Evolutionary conservation across 2,329 filamentous ascomycete genomes (phyloP).

Genomic region (Monosporascus sp.): DNA sequence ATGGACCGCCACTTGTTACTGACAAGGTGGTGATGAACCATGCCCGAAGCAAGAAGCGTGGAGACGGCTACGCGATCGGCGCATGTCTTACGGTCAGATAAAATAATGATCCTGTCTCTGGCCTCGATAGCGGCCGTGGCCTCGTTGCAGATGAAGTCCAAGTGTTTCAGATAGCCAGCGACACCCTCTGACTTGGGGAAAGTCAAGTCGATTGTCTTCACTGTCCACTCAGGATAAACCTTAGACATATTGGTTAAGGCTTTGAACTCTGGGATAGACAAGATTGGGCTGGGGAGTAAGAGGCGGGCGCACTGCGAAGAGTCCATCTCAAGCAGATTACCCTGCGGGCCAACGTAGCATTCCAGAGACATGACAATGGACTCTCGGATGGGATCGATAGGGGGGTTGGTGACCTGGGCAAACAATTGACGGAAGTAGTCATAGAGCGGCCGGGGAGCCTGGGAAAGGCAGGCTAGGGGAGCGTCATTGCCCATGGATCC

Average conservation of each 20-base stretch:
- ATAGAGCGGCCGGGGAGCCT: conserved; percentile 80
- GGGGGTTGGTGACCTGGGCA: conserved; percentile 95
- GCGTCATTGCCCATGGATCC: conserved; percentile 98
- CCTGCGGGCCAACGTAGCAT: conserved; percentile 93
- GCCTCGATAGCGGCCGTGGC: conserved; percentile 79
- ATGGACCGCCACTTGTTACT: conserved; percentile 93
- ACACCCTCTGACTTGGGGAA: conserved; percentile 83
- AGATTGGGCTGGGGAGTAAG: conserved; percentile 79
- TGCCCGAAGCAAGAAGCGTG: conserved; percentile 78
- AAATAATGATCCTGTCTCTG: conserved; percentile 77
- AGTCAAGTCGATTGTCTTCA: conserved; percentile 86
- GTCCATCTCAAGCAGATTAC: conserved; percentile 92
- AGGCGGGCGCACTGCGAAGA: conserved; percentile 81
- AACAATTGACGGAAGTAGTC: conserved; percentile 98
- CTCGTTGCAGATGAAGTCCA: conserved; percentile 84
- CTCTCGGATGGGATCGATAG: conserved; percentile 94
- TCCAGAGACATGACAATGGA: conserved; percentile 97
- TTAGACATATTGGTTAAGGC: conserved; percentile 72
- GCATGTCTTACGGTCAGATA: conserved; percentile 84
- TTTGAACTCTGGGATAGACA: conserved; percentile 89
- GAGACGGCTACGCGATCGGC: conserved; percentile 81
- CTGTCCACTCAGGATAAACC: conserved; percentile 74
- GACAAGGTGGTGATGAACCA: conserved; percentile 93
- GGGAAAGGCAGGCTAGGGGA: conserved; percentile 84
- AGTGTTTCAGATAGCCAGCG: conserved; percentile 76